Percentiles rank a stretch among this genome's conserved stretches.
Conservation (phyloP, 192 early-diverging fungal genomes). For the Funneliformis geosporum region DNA sequence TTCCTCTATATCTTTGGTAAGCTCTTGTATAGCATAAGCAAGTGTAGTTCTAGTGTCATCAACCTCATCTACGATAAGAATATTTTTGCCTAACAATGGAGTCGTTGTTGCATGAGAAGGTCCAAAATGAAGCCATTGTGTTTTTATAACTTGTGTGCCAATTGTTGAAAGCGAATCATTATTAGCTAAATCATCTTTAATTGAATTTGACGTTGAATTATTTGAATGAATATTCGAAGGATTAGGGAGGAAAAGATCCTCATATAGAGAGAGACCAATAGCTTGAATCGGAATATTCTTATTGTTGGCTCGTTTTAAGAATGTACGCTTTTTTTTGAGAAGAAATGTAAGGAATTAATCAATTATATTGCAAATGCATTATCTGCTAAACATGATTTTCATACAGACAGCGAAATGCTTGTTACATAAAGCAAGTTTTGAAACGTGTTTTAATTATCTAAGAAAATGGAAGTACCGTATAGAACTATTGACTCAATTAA, state of each 20-base stretch:
- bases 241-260: constrained; percentile 55
- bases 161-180: constrained; percentile 44
- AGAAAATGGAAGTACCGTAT: no score
- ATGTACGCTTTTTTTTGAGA: constrained; percentile 53
- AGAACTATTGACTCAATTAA: no score
- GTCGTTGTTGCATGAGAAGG: constrained; percentile 55
- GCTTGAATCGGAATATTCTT: constrained; percentile 80
- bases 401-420: no score
- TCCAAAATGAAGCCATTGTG: constrained; percentile 81
- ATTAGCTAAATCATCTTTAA: no score
- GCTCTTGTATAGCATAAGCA: constrained; percentile 71
- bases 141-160: constrained; percentile 71
- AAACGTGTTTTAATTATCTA: no score
- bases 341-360: neutral
- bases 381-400: no score
- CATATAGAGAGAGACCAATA: constrained; percentile 75
- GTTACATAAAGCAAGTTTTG: no score
- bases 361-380: neutral
- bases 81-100: constrained; percentile 66
- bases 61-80: constrained; percentile 79
- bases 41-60: constrained; percentile 76
- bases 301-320: constrained; percentile 65
- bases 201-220: constrained; percentile 32
- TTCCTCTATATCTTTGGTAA: constrained; percentile 66
- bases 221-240: constrained; percentile 31